phyloP scores from a whole-genome alignment of 495 filamentous ascomycete species.

The Astrothelium macrocarpum region DNA sequence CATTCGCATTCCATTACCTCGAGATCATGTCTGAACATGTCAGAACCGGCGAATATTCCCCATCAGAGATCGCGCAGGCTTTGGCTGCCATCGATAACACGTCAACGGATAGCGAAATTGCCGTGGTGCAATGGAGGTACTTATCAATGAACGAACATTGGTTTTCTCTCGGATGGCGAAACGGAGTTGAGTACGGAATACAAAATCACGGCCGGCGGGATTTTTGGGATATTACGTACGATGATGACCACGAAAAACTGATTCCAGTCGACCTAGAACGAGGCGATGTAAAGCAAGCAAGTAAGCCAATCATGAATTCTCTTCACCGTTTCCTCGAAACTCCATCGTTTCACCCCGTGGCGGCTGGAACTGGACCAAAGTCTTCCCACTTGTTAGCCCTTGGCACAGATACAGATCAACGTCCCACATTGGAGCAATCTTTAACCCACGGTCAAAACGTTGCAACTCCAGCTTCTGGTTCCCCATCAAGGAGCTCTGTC shows the following conservation, averaged over 20 bases:
- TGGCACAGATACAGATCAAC: background rate
- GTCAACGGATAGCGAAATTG: background rate
- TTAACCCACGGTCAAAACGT: background rate
- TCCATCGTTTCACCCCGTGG: background rate
- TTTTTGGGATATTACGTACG: background rate
- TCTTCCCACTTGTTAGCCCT: background rate
- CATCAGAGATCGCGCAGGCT: background rate
- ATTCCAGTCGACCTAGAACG: background rate
- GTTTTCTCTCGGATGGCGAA: background rate
- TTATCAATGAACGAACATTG: background rate
- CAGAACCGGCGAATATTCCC: background rate
- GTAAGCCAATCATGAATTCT: background rate
- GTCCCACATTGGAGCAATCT: background rate
- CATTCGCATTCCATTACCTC: background rate
- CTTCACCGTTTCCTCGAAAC: background rate
- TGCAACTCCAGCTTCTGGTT: background rate
- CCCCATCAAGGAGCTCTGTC: background rate
- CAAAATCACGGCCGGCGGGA: background rate
- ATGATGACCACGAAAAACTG: background rate
- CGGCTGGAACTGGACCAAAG: background rate
- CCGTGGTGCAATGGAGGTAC: background rate
- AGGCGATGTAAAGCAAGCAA: background rate
- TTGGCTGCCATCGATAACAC: background rate
- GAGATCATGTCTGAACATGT: background rate
- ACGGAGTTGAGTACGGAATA: background rate